phyloP scores from a whole-genome alignment of 768 basidiomycete genomes.

The Pisolithus albus region DNA sequence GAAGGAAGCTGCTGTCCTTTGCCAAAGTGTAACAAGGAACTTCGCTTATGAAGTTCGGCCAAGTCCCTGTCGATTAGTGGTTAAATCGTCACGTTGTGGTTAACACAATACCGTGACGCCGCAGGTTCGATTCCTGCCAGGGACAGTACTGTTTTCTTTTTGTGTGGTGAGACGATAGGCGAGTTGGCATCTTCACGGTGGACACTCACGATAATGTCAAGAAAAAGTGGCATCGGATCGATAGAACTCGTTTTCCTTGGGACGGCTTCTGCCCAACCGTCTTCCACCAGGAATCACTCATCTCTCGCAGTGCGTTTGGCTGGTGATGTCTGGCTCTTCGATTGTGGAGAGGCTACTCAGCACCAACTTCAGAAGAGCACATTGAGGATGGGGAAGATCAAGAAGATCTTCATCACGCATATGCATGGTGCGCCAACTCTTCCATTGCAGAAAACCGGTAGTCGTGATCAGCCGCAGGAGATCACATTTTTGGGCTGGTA shows the following conservation, averaged over 20 bases:
- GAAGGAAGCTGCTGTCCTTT: not conserved
- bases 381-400: slow-evolving; percentile 74
- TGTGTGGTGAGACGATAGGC: not conserved
- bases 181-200: not conserved
- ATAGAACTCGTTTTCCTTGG: slow-evolving; percentile 70
- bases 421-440: slow-evolving; percentile 57
- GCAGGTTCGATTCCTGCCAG: slow-evolving; percentile 35
- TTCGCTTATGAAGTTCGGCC: not conserved
- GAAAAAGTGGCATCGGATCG: slow-evolving; percentile 19
- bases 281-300: slow-evolving; percentile 73
- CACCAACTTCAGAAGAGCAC: slow-evolving; percentile 64
- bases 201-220: not conserved
- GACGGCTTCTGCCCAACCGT: slow-evolving; percentile 77
- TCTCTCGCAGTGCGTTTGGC: slow-evolving; percentile 59
- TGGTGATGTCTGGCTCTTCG: slow-evolving; percentile 75
- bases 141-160: slow-evolving; percentile 18
- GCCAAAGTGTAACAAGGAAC: not conserved
- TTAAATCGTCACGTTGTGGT: slow-evolving; percentile 39
- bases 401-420: slow-evolving; percentile 85
- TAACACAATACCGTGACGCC: slow-evolving; percentile 30
- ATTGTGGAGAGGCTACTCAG: slow-evolving; percentile 82
- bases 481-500: slow-evolving; percentile 73
- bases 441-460: not conserved
- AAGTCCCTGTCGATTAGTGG: slow-evolving; percentile 38
- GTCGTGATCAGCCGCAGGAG: slow-evolving; percentile 40